Conservation (phyloP, 768 basidiomycete species). For the Xerocomellus dryophilus region DNA sequence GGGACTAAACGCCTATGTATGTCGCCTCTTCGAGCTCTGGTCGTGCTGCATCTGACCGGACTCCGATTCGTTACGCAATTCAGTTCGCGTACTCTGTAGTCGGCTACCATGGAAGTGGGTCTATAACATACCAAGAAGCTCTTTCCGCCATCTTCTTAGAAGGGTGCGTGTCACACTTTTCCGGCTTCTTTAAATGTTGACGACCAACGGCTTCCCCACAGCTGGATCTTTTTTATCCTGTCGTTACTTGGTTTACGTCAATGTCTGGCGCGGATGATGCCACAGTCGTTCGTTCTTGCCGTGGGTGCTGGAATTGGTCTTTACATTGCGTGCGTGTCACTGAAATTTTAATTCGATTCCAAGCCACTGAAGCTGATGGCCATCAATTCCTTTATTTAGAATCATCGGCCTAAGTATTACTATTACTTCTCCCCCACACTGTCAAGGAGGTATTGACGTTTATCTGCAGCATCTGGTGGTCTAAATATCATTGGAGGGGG, state of each 20-base stretch:
- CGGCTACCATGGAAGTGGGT: constrained; percentile 71
- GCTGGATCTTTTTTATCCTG: constrained; percentile 79
- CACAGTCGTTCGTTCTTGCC: constrained; percentile 79
- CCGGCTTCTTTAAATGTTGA: not conserved
- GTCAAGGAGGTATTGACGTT: not conserved
- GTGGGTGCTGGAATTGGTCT: constrained; percentile 86
- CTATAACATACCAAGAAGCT: constrained; percentile 74
- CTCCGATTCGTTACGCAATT: not conserved
- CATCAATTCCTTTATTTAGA: constrained; percentile 32
- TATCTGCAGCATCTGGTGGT: constrained; percentile 54
- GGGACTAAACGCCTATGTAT: constrained; percentile 76
- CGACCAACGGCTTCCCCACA: constrained; percentile 23
- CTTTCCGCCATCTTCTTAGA: constrained; percentile 85
- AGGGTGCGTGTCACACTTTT: constrained; percentile 49
- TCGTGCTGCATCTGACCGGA: not conserved
- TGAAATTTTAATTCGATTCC: not conserved
- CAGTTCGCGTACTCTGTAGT: constrained; percentile 88
- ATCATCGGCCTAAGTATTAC: constrained; percentile 71
- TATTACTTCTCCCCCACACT: not conserved
- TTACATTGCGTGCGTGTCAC: constrained; percentile 68
- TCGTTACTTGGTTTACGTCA: constrained; percentile 83
- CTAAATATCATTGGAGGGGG: constrained; percentile 75
- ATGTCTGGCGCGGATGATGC: constrained; percentile 87
- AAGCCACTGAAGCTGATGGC: constrained; percentile 3
- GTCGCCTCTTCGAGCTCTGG: constrained; percentile 22